Conservation (phyloP, 1,284 basidiomycete genomes). For the Ceratorhiza oryzae-sativae region DNA sequence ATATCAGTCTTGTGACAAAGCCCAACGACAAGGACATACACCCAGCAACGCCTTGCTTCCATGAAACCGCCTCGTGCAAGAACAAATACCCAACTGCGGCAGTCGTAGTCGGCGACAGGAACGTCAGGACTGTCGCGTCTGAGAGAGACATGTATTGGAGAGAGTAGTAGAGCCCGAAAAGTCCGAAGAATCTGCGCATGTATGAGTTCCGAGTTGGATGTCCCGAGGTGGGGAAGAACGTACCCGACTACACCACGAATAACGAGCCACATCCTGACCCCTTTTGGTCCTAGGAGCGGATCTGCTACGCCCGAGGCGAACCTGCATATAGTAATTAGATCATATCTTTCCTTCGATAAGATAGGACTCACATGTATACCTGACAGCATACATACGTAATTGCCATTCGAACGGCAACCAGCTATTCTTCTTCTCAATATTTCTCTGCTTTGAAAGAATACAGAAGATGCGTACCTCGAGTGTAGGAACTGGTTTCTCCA, state of each 20-base stretch:
- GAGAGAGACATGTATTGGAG: slow-evolving; percentile 43
- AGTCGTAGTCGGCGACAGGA: slow-evolving; percentile 69
- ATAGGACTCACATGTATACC: slow-evolving; percentile 28
- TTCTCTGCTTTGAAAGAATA: background rate
- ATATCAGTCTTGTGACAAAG: too few relatives aligned
- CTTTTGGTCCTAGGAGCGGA: slow-evolving; percentile 40
- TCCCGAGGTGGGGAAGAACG: background rate
- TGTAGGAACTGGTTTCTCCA: slow-evolving; percentile 28
- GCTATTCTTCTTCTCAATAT: background rate
- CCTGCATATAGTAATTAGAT: background rate
- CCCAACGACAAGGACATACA: too few relatives aligned
- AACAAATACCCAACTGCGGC: slow-evolving; percentile 72
- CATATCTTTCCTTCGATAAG: background rate
- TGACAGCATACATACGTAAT: slow-evolving; percentile 36
- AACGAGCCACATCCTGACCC: slow-evolving; percentile 36
- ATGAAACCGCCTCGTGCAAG: slow-evolving; percentile 68
- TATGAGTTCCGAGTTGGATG: background rate
- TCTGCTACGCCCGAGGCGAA: slow-evolving; percentile 25
- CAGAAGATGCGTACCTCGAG: slow-evolving; percentile 24
- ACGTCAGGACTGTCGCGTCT: slow-evolving; percentile 40
- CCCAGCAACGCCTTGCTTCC: slow-evolving; percentile 58
- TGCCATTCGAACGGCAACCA: slow-evolving; percentile 18
- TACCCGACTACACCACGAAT: slow-evolving; percentile 41
- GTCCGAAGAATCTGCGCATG: slow-evolving; percentile 36
- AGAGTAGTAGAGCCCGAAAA: slow-evolving; percentile 42